Base-by-base conservation (phyloP, 805 yeast genomes). In the Metschnikowia santaceciliae region DNA sequence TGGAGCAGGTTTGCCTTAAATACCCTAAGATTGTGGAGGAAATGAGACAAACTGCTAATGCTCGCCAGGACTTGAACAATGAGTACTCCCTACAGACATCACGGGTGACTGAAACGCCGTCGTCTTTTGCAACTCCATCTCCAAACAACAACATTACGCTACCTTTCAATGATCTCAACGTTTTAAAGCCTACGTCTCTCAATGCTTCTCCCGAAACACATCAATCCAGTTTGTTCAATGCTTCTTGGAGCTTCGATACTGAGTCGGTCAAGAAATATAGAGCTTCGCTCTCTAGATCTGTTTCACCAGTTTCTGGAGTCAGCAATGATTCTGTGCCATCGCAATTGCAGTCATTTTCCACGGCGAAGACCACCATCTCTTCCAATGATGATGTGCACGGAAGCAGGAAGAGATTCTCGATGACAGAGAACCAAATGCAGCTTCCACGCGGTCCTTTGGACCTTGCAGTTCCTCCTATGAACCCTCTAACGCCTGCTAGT, bases 1-100 rank as follows among this genome's bases (percentile, higher is more conserved):
- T 86, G 49, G 77, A 79, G 54, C 68, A 66, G n/a, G 64, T 86
- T 26, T 80, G 87, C 60, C 64, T 69, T 5, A 70, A 80, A 53
- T 84, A 81, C 60, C 89, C 90, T 0, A 65, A 71, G 26, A 74
- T 86, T 13, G 73, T 77, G 42, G 80, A 79, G 42, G 84, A 82
- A 44, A 83, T 86, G 76, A 74, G 75, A 55, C 70, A 66, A 38
- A 83, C 88, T 0, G 89, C 91, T 6, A 70, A 72, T 32, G 78
- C 74, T 57, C 74, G 90, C 53, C 67, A 65, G 37, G 46, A 42
- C 38, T 51, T 47, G 11, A 44, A 44, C 30, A 58, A 58, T 33
- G 50, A 49, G 32, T n/a, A 37, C 3, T 49, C 55, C 3, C 45
- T 46, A 14, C 34, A 36, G 35, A 34, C 36, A 6, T 10, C 37